These are phyloP conservation scores for Saksenaea oblongispora DNA, from an alignment of 371 early-diverging fungal genomes.

Conservation along the genomic window DNA sequence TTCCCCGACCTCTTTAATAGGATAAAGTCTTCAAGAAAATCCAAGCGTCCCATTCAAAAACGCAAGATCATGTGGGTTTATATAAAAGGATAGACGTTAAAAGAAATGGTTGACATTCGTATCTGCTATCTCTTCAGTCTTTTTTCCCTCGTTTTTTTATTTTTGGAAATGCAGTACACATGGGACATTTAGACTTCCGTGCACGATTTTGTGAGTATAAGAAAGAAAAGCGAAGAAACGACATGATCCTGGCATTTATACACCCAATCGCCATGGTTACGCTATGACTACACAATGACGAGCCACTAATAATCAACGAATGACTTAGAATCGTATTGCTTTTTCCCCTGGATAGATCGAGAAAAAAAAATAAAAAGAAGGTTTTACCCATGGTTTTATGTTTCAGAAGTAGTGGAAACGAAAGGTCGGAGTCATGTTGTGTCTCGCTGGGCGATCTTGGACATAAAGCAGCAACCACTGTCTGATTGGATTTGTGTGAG, in stretches of 20 bases:
- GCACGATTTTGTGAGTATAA: conserved; percentile 5
- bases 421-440: not conserved
- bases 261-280: too few species aligned
- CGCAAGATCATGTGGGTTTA: not conserved
- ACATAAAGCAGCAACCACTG: not conserved
- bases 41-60: not conserved
- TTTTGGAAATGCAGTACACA: not conserved
- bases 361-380: not conserved
- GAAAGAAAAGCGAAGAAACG: not conserved
- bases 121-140: not conserved
- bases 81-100: not conserved
- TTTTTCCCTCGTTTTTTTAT: not conserved
- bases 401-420: not conserved
- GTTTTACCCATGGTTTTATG: not conserved
- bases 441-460: not conserved
- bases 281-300: not conserved
- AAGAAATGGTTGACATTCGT: not conserved
- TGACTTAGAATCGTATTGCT: not conserved
- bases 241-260: too few species aligned
- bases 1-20: not conserved
- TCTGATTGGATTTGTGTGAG: not conserved
- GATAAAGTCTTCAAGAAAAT: not conserved
- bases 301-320: not conserved
- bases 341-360: not conserved
- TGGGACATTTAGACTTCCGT: not conserved